These are phyloP conservation scores for Calocera cornea DNA, from an alignment of 768 basidiomycete species.

Conservation along the genomic window DNA sequence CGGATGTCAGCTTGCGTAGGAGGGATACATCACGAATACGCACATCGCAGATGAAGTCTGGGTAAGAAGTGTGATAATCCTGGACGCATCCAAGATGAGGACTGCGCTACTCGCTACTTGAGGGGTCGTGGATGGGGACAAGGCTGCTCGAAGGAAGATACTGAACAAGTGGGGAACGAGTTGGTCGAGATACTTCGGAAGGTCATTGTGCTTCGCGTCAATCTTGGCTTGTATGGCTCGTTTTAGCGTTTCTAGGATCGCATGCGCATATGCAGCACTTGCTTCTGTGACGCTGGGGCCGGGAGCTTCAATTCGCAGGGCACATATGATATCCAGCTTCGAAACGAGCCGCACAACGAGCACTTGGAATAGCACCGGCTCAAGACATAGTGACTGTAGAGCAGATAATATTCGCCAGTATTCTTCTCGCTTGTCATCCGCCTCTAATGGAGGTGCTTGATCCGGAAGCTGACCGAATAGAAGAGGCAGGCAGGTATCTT, in stretches of 20 bases:
- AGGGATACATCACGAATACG: conserved; percentile 24
- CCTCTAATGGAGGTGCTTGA: conserved; percentile 40
- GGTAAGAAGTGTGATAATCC: conserved; percentile 53
- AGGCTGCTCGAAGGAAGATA: conserved; percentile 38
- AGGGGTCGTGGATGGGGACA: conserved; percentile 16
- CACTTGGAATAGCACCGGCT: conserved; percentile 67
- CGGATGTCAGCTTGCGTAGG: neutral
- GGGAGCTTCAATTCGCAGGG: conserved; percentile 23
- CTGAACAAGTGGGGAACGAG: conserved; percentile 61
- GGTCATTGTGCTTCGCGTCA: conserved; percentile 47
- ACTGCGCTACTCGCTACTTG: conserved; percentile 34
- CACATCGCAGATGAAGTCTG: conserved; percentile 53
- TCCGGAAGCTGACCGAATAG: conserved; percentile 69
- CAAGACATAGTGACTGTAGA: conserved; percentile 57
- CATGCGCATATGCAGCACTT: conserved; percentile 70
- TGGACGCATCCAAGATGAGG: conserved; percentile 47
- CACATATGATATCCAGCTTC: conserved; percentile 44
- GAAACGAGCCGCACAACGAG: conserved; percentile 63
- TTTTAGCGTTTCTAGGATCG: conserved; percentile 57
- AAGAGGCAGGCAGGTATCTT: conserved; percentile 62
- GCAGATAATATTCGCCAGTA: conserved; percentile 56
- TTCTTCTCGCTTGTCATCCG: conserved; percentile 40
- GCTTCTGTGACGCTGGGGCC: conserved; percentile 32
- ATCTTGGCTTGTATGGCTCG: conserved; percentile 46
- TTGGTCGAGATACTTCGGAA: conserved; percentile 65